Conservation (phyloP, 257 asterid species). For the Solanum clarkiae region DNA sequence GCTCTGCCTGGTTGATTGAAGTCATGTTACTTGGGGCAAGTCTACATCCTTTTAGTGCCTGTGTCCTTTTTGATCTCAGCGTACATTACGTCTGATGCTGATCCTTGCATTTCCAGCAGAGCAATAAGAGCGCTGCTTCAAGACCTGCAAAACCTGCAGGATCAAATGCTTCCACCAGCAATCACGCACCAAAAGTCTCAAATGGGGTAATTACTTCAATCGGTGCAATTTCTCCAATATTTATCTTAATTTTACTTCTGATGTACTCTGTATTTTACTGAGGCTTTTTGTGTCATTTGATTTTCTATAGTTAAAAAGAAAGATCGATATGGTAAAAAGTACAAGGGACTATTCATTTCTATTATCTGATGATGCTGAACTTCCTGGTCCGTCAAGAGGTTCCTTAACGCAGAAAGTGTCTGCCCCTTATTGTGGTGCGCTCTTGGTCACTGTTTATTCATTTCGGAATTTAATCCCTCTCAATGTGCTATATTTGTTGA, state of each 20-base stretch:
- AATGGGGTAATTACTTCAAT: conserved; percentile 38
- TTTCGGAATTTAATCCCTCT: conserved; percentile 10
- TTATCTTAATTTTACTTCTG: not conserved
- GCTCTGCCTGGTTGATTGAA: not conserved
- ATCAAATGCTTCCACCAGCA: conserved; percentile 28
- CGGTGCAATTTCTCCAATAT: not conserved
- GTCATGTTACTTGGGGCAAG: not conserved
- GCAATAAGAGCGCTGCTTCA: conserved; percentile 32
- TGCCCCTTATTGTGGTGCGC: conserved; percentile 59
- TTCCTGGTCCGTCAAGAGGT: conserved; percentile 43
- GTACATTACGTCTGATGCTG: not conserved
- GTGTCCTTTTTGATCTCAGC: not conserved
- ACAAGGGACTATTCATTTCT: conserved; percentile 91
- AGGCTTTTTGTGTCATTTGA: not conserved
- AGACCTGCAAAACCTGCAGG: conserved; percentile 23
- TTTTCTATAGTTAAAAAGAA: conserved; percentile 44
- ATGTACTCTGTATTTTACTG: not conserved
- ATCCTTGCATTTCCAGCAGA: conserved; percentile 23
- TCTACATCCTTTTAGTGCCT: not conserved
- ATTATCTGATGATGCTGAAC: conserved; percentile 64
- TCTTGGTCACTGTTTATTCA: conserved; percentile 10
- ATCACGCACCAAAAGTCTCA: conserved; percentile 24
- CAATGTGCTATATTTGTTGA: conserved; percentile 23
- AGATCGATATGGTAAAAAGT: conserved; percentile 58
- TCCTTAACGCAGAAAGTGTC: conserved; percentile 35